Evolutionary conservation across 495 filamentous ascomycete species (phyloP).

Genomic region (Aspergillus taichungensis): DNA sequence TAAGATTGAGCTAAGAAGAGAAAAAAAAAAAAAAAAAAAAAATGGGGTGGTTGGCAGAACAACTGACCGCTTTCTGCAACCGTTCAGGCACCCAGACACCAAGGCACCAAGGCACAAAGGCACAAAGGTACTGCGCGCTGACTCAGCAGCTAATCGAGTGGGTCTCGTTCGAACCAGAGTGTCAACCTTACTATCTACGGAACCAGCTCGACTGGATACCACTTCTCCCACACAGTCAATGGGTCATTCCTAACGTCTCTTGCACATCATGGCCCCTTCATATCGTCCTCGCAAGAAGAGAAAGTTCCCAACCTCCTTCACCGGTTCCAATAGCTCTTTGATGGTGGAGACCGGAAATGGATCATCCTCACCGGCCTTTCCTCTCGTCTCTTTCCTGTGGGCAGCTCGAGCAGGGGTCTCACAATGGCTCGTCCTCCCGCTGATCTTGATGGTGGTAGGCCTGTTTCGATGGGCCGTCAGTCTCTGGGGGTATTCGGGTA

Average conservation of each 20-base stretch:
- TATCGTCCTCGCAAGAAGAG: constrained; percentile 55
- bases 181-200: no score
- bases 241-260: constrained; percentile 12
- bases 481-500: constrained; percentile 92
- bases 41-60: constrained; percentile 27
- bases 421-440: constrained; percentile 85
- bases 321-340: constrained; percentile 44
- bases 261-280: constrained; percentile 28
- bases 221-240: constrained; percentile 15
- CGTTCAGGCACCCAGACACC: constrained; percentile 12
- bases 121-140: no score
- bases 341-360: constrained; percentile 33
- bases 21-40: constrained; percentile 28
- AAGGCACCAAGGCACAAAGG: neutral
- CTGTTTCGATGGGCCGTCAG: constrained; percentile 89
- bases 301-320: constrained; percentile 35
- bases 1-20: constrained; percentile 22
- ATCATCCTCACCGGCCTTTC: constrained; percentile 55
- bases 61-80: constrained; percentile 18
- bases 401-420: constrained; percentile 73
- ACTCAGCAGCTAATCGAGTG: no score
- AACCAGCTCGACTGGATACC: neutral
- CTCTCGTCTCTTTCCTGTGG: constrained; percentile 86
- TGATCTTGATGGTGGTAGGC: constrained; percentile 82
- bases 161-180: no score